Base-by-base conservation (phyloP, 2,329 filamentous ascomycete genomes). In the Botrytis tulipae region DNA sequence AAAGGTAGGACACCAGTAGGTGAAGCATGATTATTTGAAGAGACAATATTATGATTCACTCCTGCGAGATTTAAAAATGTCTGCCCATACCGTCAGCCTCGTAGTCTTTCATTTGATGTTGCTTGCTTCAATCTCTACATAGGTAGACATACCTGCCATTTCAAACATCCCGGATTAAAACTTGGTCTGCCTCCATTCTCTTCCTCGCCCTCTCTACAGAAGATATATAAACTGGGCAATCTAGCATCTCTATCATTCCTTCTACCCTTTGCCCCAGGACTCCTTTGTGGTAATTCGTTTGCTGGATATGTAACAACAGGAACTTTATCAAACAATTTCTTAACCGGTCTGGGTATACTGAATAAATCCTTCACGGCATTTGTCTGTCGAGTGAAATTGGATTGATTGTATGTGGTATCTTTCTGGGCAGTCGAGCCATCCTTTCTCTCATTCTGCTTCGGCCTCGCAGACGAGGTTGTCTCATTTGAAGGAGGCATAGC, bases 11-110 rank as follows among this genome's bases (percentile, higher is more conserved):
- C 87, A 73, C 95, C 95, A 35, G 91, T 92, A 0, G 95, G 95
- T 3, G 95, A 97, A 70, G 95, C 94, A 84, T 98, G 96, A 82
- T 98, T 98, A 78, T 90, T 97, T 6, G 94, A 97, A 7, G 93
- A 84, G 10, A 89, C 84, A 70, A 91, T 84, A 71, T 85, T 85
- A 81, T 95, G 92, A 7, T 89, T 83, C 74, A 97, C 85, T 59
- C 87, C 87, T 69, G 90, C 87, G 78, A 98, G 93, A 78, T 89
- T 93, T 75, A 99, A 87, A 82, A 94, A 96, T 44, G 94, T 91
- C 94, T 97, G 74, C 71, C 69, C 70, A 73, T 73, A 75, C n/a
- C 71, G 68, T 75, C 48, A 78, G 69, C 35, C 51, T 57, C 42
- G 40, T 35, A 35, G 42, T 44, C 37, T 66, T 74, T 54, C 20